phyloP scores from a whole-genome alignment of 768 basidiomycete species.

The Pleurotus pulmonarius region DNA sequence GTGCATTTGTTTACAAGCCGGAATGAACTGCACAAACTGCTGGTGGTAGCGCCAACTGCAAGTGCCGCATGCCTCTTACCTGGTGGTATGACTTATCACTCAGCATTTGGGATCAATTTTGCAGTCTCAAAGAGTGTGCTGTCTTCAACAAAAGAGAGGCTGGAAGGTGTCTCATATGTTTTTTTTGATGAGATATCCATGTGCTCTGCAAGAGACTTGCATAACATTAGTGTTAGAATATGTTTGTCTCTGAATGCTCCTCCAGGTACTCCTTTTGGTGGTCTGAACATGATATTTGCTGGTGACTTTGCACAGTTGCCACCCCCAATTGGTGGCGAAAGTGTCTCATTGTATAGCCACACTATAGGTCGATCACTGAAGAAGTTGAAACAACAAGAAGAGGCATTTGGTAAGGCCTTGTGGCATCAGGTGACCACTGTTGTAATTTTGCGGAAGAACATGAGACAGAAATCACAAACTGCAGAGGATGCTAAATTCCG shows the following conservation, averaged over 20 bases:
- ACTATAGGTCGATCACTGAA: constrained; percentile 8
- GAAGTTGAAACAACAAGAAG: constrained; percentile 13
- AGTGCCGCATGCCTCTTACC: constrained; percentile 15
- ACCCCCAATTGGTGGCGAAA: constrained; percentile 12
- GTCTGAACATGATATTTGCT: constrained; percentile 32
- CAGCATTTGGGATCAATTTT: constrained; percentile 14
- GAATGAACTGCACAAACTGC: constrained; percentile 10
- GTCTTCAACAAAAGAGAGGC: background rate
- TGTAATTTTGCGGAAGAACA: constrained; percentile 23
- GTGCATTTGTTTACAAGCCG: constrained; percentile 11
- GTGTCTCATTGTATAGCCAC: constrained; percentile 16
- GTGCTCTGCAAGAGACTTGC: constrained; percentile 26
- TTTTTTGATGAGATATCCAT: constrained; percentile 41
- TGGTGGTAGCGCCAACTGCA: constrained; percentile 18
- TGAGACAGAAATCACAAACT: constrained; percentile 23
- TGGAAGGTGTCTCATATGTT: constrained; percentile 29
- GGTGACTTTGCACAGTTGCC: constrained; percentile 36
- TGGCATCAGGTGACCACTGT: constrained; percentile 30
- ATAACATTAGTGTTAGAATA: constrained; percentile 20
- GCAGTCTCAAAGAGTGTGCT: background rate
- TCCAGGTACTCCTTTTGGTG: constrained; percentile 26
- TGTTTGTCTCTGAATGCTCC: constrained; percentile 10
- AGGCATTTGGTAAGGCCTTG: constrained; percentile 20
- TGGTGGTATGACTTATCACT: constrained; percentile 22
- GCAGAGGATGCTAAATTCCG: constrained; percentile 21